phyloP scores from a whole-genome alignment of 768 basidiomycete species.

The Boletellus emodensis region DNA sequence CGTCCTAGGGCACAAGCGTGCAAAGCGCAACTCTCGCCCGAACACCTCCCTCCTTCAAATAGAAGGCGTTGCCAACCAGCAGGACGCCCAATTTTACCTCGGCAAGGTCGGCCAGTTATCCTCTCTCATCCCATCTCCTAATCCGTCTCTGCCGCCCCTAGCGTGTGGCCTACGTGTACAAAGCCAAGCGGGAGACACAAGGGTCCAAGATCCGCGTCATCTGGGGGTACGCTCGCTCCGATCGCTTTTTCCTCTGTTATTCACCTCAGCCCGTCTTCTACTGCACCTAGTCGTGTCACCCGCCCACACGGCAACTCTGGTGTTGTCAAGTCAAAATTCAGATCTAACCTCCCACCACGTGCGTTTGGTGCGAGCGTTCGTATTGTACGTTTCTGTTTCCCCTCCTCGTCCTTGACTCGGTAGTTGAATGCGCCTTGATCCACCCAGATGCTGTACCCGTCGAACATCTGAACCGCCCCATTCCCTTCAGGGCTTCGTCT shows the following conservation, averaged over 20 bases:
- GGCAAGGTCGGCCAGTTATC: slow-evolving; percentile 72
- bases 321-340: slow-evolving; percentile 96
- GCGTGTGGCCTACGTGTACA: slow-evolving; percentile 98
- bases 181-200: slow-evolving; percentile 89
- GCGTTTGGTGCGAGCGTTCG: slow-evolving; percentile 91
- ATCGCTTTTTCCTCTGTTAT: neutral
- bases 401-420: neutral
- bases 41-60: slow-evolving; percentile 97
- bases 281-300: slow-evolving; percentile 69
- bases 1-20: slow-evolving; percentile 96
- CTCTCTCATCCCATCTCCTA: neutral
- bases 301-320: slow-evolving; percentile 93
- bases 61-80: slow-evolving; percentile 90
- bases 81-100: slow-evolving; percentile 96
- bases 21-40: slow-evolving; percentile 93
- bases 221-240: slow-evolving; percentile 75
- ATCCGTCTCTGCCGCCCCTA: slow-evolving; percentile 27
- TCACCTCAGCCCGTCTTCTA: neutral
- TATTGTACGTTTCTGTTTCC: slow-evolving; percentile 52
- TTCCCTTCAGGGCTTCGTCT: slow-evolving; percentile 10
- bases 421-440: neutral
- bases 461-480: slow-evolving; percentile 52
- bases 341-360: slow-evolving; percentile 89
- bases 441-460: slow-evolving; percentile 86
- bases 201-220: slow-evolving; percentile 97